Percentiles rank a stretch among this genome's conserved stretches.
Conservation (phyloP, 371 early-diverging fungal genomes). For the Mortierella sp. region DNA sequence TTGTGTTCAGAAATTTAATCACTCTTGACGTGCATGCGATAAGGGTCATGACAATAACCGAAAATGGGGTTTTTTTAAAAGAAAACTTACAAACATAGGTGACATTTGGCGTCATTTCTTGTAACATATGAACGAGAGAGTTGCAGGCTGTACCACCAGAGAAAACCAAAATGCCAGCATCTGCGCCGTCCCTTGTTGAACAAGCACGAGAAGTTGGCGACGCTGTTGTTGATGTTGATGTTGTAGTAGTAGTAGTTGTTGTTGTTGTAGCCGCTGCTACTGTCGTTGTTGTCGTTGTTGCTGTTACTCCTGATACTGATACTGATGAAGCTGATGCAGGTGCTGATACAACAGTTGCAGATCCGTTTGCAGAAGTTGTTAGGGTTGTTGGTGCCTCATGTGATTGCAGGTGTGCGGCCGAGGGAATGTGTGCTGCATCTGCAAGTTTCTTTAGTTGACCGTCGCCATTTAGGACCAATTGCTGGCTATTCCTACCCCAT, state of each 20-base stretch:
- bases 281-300: constrained; percentile 5
- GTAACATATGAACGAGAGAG: constrained; percentile 65
- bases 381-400: neutral
- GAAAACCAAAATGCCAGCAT: constrained; percentile 67
- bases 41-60: neutral
- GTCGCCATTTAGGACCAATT: constrained; percentile 16
- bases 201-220: neutral
- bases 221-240: neutral
- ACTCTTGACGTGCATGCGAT: constrained; percentile 1
- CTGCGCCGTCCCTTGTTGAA: constrained; percentile 37
- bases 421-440: constrained; percentile 11
- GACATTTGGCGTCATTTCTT: constrained; percentile 68
- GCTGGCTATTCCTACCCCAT: neutral
- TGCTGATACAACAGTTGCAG: neutral
- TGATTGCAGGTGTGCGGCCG: neutral
- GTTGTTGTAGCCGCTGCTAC: neutral
- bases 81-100: constrained; percentile 65
- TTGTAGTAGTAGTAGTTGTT: constrained; percentile 10
- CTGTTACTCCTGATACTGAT: neutral
- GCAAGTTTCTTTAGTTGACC: constrained; percentile 11
- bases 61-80: too few relatives aligned
- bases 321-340: neutral
- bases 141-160: constrained; percentile 84
- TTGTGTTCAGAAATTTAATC: constrained; percentile 12
- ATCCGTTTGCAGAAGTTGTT: neutral